Conservation (phyloP, 352 stramenopile species). For the Aphanomyces astaci region DNA sequence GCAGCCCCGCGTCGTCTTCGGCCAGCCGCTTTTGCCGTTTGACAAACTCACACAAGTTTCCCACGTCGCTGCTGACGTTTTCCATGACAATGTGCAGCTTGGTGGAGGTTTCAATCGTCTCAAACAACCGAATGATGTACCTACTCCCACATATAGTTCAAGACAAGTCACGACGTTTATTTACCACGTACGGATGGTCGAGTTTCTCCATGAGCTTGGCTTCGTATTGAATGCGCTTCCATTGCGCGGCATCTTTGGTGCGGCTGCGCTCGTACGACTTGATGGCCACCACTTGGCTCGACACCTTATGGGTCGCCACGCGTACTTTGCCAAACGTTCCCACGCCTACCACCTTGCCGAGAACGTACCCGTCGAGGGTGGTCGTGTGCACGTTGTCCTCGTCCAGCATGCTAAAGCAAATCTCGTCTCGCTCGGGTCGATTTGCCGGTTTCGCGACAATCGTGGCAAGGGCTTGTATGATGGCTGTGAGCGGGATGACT, state of each 20-base stretch:
- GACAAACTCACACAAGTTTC: constrained; percentile 40
- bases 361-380: constrained; percentile 28
- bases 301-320: constrained; percentile 38
- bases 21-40: constrained; percentile 30
- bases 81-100: constrained; percentile 54
- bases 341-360: constrained; percentile 41
- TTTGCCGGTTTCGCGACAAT: not conserved
- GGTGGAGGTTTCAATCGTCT: constrained; percentile 51
- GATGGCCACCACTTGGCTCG: constrained; percentile 38
- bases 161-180: not conserved
- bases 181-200: constrained; percentile 29
- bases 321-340: constrained; percentile 51
- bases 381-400: not conserved
- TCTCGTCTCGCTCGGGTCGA: not conserved
- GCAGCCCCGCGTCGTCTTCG: constrained; percentile 30
- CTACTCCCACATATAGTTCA: not conserved
- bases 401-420: not conserved
- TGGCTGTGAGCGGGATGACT: not conserved
- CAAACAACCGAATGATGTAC: constrained; percentile 41
- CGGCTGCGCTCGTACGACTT: constrained; percentile 41
- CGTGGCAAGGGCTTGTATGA: not conserved
- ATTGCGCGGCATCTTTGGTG: constrained; percentile 36
- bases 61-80: constrained; percentile 27
- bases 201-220: constrained; percentile 40
- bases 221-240: constrained; percentile 52